Percentiles rank a stretch among this genome's conserved stretches.
These are phyloP conservation scores for Cryptosporidium viatorum DNA, from an alignment of 169 alveolate genomes.

Conservation along the genomic window DNA sequence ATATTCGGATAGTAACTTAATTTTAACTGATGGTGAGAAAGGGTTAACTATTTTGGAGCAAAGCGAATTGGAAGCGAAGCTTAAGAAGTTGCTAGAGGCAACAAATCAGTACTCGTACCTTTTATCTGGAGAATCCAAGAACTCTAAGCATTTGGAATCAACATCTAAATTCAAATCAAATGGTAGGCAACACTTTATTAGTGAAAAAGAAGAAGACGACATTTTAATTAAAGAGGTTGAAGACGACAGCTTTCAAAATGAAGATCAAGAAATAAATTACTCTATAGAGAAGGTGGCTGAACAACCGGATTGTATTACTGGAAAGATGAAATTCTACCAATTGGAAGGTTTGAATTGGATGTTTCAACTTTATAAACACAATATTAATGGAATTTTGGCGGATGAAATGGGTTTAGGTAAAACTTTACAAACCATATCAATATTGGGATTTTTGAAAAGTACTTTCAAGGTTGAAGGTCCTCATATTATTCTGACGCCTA, in stretches of 20 bases:
- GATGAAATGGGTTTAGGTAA: constrained; percentile 94
- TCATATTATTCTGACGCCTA: constrained; percentile 86
- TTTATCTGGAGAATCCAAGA: constrained; percentile 31
- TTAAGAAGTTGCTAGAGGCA: constrained; percentile 46
- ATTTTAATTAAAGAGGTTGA: constrained; percentile 52
- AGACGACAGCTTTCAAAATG: constrained; percentile 10
- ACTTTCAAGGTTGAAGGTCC: constrained; percentile 79
- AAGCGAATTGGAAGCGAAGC: constrained; percentile 25
- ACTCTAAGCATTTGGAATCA: not conserved
- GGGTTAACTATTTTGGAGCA: constrained; percentile 5
- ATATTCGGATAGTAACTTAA: not conserved
- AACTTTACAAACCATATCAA: constrained; percentile 88
- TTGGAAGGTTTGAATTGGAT: constrained; percentile 91
- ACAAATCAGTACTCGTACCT: constrained; percentile 47
- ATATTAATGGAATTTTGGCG: constrained; percentile 91
- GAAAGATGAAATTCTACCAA: constrained; percentile 86
- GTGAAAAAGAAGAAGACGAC: constrained; percentile 74
- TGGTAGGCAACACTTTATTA: constrained; percentile 56
- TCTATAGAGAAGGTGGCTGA: constrained; percentile 39
- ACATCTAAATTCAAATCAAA: not conserved
- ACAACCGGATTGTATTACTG: constrained; percentile 79
- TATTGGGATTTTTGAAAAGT: constrained; percentile 82
- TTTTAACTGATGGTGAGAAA: not conserved
- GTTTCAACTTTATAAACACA: constrained; percentile 82
- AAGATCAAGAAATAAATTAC: constrained; percentile 3